These are phyloP conservation scores for Podospora tetraspora DNA, from an alignment of 495 filamentous ascomycete species.

Conservation along the genomic window DNA sequence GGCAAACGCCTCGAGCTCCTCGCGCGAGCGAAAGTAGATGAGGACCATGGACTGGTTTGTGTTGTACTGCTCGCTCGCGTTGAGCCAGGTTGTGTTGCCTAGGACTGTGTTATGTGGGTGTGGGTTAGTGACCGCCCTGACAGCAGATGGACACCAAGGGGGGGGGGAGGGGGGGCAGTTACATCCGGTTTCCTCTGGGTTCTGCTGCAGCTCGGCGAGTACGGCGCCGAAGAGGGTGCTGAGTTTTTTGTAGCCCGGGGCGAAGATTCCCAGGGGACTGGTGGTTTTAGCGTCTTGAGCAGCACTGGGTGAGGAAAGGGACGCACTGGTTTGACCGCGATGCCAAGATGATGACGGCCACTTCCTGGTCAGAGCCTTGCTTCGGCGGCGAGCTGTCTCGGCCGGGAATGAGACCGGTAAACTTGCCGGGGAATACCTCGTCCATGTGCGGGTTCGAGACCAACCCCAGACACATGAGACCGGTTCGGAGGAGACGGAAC, in stretches of 20 bases:
- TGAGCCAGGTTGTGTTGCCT: constrained; percentile 21
- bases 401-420: constrained; percentile 7
- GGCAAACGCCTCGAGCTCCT: constrained; percentile 44
- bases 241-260: neutral
- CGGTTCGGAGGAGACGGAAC: neutral
- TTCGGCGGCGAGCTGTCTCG: neutral
- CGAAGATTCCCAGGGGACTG: constrained; percentile 8
- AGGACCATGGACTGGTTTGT: constrained; percentile 36
- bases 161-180: too few species aligned
- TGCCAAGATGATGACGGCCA: constrained; percentile 8
- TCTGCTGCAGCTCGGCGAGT: neutral
- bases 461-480: constrained; percentile 1
- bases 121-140: neutral
- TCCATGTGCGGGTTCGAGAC: constrained; percentile 5
- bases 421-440: constrained; percentile 9
- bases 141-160: neutral
- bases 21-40: constrained; percentile 42
- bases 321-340: constrained; percentile 11
- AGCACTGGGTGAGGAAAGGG: too few species aligned
- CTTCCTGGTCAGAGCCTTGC: neutral
- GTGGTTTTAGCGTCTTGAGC: neutral
- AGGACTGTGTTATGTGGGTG: constrained; percentile 4
- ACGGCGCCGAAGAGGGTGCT: neutral
- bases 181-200: constrained; percentile 7
- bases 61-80: constrained; percentile 19